Base-by-base conservation (phyloP, 2,329 filamentous ascomycete species). In the Botrytis galanthina region DNA sequence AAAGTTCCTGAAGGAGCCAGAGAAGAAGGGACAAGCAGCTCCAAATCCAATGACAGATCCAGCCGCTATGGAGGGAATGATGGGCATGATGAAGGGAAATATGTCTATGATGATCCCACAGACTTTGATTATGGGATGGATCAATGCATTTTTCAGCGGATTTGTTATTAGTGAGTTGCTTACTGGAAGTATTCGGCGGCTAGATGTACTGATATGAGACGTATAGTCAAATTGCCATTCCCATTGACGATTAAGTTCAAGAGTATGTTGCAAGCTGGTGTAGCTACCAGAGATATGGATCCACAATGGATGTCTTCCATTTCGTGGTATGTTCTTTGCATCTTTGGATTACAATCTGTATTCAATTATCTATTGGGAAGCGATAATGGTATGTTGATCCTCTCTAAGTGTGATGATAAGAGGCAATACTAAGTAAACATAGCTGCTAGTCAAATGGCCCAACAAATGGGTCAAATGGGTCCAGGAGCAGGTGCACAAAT, bases 51-150 rank as follows among this genome's bases (percentile, higher is more conserved):
- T 99, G 89, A 93, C 92, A 18, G 96, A 99, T 82, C 97, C 97
- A 35, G 92, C 92, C 66, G 94, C 93, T 74, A 99, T 99, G 96
- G 97, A 99, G 81, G 95, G 95, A 78, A 99, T 99, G 96, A 99
- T 99, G 96, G 95, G 96, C 78, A 97, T 97, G 94, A 97, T 99
- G 93, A 99, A 99, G 89, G 95, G 95, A 73, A 97, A 99, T 82
- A 97, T 99, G 93, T 95, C 96, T 77, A 99, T 98, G 96, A 98
- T 99, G 86, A 94, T 99, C 74, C 96, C 96, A 67, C 97, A 99
- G 84, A 98, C 95, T 9, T 84, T 99, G 81, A 99, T 99, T 78
- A 99, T 99, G 96, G 96, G 95, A 77, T 99, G 96, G 96, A 98
- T 99, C 82, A 99, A 99, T 84, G 95, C 96, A 0, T 99, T 98